Conservation (phyloP, 2,329 filamentous ascomycete species). For the Trichophyton schoenleinii region DNA sequence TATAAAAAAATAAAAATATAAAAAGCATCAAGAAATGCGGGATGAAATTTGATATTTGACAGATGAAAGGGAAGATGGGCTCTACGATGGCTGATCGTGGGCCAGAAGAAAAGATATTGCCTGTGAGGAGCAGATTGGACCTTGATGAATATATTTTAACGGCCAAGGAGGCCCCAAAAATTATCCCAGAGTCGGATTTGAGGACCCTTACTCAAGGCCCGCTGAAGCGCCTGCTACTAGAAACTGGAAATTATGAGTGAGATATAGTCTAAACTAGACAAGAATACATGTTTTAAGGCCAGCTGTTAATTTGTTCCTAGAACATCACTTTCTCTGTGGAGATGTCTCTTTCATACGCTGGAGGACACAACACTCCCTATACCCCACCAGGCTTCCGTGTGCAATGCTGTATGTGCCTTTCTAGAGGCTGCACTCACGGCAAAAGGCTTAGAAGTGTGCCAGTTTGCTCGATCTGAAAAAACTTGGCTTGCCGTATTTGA, state of each 20-base stretch:
- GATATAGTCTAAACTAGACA: not conserved
- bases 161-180: not conserved
- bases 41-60: not conserved
- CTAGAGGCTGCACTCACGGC: slow-evolving; percentile 28
- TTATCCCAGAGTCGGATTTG: slow-evolving; percentile 7
- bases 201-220: slow-evolving; percentile 10
- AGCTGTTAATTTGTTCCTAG: not conserved
- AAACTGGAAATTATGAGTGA: slow-evolving; percentile 9
- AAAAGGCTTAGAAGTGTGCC: slow-evolving; percentile 19
- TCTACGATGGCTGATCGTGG: not conserved
- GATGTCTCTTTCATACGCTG: slow-evolving; percentile 31
- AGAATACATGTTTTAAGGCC: not conserved
- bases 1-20: not conserved
- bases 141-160: not conserved
- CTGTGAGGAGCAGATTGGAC: not conserved
- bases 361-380: slow-evolving; percentile 26
- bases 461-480: slow-evolving; percentile 23
- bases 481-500: slow-evolving; percentile 32
- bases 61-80: not conserved
- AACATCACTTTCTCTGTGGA: slow-evolving; percentile 24
- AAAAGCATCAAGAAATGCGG: not conserved
- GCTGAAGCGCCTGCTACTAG: slow-evolving; percentile 8
- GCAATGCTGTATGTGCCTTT: slow-evolving; percentile 35
- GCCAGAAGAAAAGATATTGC: not conserved
- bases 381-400: slow-evolving; percentile 31